Evolutionary conservation across 768 basidiomycete species (phyloP).

Genomic region (Coprinellus micaceus): DNA sequence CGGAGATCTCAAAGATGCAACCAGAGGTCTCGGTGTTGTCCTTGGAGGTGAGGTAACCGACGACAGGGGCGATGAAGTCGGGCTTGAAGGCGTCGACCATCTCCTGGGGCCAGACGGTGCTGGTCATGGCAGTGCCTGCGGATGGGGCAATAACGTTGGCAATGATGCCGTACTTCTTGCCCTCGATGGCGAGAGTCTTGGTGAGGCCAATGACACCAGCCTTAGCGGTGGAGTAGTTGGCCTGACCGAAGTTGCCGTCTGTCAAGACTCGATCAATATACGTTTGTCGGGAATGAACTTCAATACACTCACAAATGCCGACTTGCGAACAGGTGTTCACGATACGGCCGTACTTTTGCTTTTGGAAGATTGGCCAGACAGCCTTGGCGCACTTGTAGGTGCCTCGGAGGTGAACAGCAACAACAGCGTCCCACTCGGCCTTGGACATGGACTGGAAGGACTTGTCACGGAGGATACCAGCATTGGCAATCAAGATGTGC

Average conservation of each 20-base stretch:
- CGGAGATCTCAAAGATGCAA: constrained; percentile 78
- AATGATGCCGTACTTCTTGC: constrained; percentile 84
- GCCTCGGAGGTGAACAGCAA: constrained; percentile 82
- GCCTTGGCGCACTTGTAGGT: constrained; percentile 96
- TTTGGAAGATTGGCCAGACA: constrained; percentile 94
- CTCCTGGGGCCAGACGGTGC: constrained; percentile 79
- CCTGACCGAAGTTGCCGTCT: constrained; percentile 96
- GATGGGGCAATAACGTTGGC: constrained; percentile 86
- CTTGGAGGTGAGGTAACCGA: constrained; percentile 84
- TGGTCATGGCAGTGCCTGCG: constrained; percentile 90
- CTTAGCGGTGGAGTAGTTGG: constrained; percentile 93
- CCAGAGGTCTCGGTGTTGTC: constrained; percentile 75
- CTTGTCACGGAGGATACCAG: constrained; percentile 91
- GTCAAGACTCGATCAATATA: constrained; percentile 1
- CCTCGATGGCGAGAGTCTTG: constrained; percentile 87
- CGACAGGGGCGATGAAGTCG: constrained; percentile 88
- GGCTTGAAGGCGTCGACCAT: constrained; percentile 94
- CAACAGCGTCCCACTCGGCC: constrained; percentile 91
- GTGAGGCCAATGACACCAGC: constrained; percentile 89
- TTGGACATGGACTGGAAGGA: constrained; percentile 87
- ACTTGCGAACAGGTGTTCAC: constrained; percentile 92
- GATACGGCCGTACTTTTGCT: constrained; percentile 95
- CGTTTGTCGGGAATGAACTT: background rate
- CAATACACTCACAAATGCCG: constrained; percentile 73
- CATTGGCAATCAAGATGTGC: constrained; percentile 88